Percentiles rank a stretch among this genome's conserved stretches.
Evolutionary conservation across 2,329 filamentous ascomycete species (phyloP).

Genomic region (Diplodia corticola): DNA sequence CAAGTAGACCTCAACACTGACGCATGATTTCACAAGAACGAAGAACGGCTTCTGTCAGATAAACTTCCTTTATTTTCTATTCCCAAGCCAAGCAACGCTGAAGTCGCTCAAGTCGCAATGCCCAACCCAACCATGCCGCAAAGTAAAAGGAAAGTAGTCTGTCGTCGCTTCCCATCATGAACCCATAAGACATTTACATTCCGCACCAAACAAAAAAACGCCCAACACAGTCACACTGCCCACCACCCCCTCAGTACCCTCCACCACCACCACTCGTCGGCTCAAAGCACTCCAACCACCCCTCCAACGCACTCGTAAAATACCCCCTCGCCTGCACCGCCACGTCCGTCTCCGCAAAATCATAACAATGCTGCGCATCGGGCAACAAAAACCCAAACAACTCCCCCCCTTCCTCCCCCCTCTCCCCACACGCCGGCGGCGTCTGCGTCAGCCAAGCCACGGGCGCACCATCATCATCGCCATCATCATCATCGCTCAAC

Average conservation of each 20-base stretch:
- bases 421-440: conserved; percentile 47
- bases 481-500: conserved; percentile 44
- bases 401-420: conserved; percentile 32
- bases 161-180: too few relatives aligned
- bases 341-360: conserved; percentile 41
- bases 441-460: conserved; percentile 41
- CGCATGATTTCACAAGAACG: too few relatives aligned
- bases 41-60: too few relatives aligned
- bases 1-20: too few relatives aligned
- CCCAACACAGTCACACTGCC: too few relatives aligned
- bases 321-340: conserved; percentile 33
- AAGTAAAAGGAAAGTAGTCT: too few relatives aligned
- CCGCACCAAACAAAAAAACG: not conserved
- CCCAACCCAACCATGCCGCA: too few relatives aligned
- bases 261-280: not conserved
- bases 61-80: too few relatives aligned
- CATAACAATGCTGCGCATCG: conserved; percentile 51
- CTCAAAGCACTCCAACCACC: conserved; percentile 42
- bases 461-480: conserved; percentile 46
- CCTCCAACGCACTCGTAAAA: conserved; percentile 45
- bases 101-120: too few relatives aligned
- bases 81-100: too few relatives aligned
- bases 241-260: not conserved
- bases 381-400: conserved; percentile 52
- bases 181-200: too few relatives aligned